Conservation (phyloP, 257 asterid species). For the Fraxinus americana region DNA sequence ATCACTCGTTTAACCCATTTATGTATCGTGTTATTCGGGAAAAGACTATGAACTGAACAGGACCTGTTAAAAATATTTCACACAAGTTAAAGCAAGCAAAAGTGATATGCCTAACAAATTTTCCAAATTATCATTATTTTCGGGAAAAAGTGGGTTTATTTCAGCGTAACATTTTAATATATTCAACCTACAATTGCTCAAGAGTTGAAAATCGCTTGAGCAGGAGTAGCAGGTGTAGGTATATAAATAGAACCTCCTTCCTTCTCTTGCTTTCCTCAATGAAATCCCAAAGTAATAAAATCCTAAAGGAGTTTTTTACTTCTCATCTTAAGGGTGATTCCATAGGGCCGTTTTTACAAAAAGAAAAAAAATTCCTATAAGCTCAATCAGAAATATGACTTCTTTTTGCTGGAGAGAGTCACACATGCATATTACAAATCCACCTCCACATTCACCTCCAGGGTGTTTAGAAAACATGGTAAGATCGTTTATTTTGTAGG, state of each 20-base stretch:
- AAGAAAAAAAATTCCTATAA: neutral
- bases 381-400: neutral
- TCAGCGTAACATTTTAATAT: neutral
- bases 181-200: neutral
- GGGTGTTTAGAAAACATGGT: too few relatives aligned
- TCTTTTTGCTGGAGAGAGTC: neutral
- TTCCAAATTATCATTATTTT: neutral
- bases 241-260: too few relatives aligned
- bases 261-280: too few relatives aligned
- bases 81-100: neutral
- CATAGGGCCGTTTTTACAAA: neutral
- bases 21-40: too few relatives aligned
- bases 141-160: too few relatives aligned
- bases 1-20: too few relatives aligned
- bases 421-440: neutral
- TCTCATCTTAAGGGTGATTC: neutral
- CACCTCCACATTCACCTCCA: too few relatives aligned
- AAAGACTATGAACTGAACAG: constrained; percentile 47
- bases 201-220: neutral
- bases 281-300: too few relatives aligned
- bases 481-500: too few relatives aligned
- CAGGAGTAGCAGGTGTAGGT: too few relatives aligned
- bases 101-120: neutral
- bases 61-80: constrained; percentile 36
- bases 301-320: too few relatives aligned